phyloP scores from a whole-genome alignment of 495 filamentous ascomycete species.

The Annulohypoxylon maeteangense region DNA sequence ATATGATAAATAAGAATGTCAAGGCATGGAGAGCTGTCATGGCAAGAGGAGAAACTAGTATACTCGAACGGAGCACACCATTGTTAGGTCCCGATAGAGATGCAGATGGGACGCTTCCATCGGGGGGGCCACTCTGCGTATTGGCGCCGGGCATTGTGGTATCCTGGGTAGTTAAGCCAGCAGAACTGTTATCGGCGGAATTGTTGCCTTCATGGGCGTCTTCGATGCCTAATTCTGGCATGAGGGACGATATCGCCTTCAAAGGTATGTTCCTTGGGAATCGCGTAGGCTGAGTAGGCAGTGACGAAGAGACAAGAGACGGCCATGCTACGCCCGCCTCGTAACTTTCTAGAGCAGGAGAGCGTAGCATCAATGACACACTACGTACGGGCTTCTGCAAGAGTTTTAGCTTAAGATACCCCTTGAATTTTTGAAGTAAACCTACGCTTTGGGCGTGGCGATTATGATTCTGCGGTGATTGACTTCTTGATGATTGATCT shows the following conservation, averaged over 20 bases:
- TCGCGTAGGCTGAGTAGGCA: neutral
- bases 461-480: neutral
- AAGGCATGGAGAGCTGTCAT: neutral
- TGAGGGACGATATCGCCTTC: neutral
- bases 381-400: slow-evolving; percentile 10
- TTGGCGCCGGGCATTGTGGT: neutral
- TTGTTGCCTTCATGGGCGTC: neutral
- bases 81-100: neutral
- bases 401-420: neutral
- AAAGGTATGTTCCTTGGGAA: neutral
- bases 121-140: neutral
- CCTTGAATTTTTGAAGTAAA: neutral
- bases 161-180: neutral
- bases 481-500: neutral
- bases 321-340: neutral
- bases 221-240: neutral
- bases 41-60: neutral
- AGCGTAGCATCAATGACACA: neutral
- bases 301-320: neutral
- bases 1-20: slow-evolving; percentile 5
- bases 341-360: neutral
- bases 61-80: neutral
- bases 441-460: neutral
- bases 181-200: neutral
- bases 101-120: neutral